Conservation (phyloP, 129 eudicot genomes). For the Mikania micrantha region DNA sequence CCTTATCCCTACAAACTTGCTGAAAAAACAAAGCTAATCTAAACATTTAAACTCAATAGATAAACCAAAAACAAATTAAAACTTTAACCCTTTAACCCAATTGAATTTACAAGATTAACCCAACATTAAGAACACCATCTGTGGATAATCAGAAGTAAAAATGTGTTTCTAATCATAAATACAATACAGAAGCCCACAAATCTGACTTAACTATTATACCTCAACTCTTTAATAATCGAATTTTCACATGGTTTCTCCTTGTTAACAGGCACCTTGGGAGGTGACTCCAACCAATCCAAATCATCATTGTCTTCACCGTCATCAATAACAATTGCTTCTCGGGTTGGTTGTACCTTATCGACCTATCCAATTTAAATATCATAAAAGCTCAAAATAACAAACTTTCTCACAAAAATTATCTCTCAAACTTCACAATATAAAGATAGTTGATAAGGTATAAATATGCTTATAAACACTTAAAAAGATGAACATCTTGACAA, state of each 20-base stretch:
- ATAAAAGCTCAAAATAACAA: neutral
- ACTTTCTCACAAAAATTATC: neutral
- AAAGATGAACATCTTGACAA: neutral
- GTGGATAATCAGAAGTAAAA: neutral
- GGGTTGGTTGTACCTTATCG: slow-evolving; percentile 23
- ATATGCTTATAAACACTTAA: slow-evolving; percentile 1
- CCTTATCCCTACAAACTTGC: no score
- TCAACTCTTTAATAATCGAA: slow-evolving; percentile 55
- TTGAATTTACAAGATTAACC: no score
- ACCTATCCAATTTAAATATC: slow-evolving; percentile 28
- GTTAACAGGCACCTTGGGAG: slow-evolving; percentile 42
- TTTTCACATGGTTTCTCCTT: slow-evolving; percentile 30
- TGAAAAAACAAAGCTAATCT: no score
- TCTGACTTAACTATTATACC: slow-evolving; percentile 32
- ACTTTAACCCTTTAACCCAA: no score
- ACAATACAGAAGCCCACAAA: neutral
- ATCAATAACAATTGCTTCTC: slow-evolving; percentile 29
- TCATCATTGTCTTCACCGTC: slow-evolving; percentile 48
- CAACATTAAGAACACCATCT: neutral
- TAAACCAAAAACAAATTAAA: no score
- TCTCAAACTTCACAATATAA: neutral
- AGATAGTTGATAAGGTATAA: slow-evolving; percentile 4
- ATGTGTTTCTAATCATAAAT: neutral
- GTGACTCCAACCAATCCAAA: slow-evolving; percentile 67
- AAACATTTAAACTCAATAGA: no score